These are phyloP conservation scores for Brachypodium distachyon DNA, from an alignment of 202 grass and related monocot genomes.

Conservation along the genomic window DNA sequence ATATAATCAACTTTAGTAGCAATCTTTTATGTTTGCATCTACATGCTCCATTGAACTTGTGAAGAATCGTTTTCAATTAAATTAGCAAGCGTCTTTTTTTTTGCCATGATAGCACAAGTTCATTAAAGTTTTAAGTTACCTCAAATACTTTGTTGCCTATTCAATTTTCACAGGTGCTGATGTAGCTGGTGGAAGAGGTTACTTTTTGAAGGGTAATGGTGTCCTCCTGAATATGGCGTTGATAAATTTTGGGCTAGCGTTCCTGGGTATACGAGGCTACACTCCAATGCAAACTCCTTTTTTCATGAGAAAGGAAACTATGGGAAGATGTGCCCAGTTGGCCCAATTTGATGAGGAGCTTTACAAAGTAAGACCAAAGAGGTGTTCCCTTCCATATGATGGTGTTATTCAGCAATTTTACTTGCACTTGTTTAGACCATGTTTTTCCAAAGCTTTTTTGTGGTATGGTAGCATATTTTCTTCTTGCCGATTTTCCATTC, in stretches of 20 bases:
- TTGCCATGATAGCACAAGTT: neutral
- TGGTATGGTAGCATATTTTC: neutral
- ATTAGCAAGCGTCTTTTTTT: neutral
- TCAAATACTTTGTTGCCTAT: neutral
- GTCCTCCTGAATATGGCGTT: constrained; percentile 76
- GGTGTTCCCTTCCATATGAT: neutral
- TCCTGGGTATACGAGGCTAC: constrained; percentile 48
- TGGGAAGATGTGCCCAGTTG: constrained; percentile 91
- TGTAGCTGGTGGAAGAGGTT: constrained; percentile 87
- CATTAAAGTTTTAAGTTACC: neutral
- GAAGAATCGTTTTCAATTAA: neutral
- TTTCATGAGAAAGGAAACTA: constrained; percentile 96
- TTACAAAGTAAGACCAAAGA: constrained; percentile 60
- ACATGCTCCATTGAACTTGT: neutral
- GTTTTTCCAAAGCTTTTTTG: neutral
- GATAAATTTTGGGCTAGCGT: constrained; percentile 79
- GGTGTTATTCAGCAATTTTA: neutral
- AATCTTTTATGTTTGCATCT: neutral
- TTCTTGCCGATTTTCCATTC: neutral
- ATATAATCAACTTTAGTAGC: neutral
- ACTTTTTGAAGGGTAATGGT: constrained; percentile 75
- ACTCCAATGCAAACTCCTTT: constrained; percentile 83
- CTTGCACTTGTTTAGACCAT: neutral
- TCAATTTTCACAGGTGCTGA: constrained; percentile 51
- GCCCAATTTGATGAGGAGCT: constrained; percentile 94